phyloP scores from a whole-genome alignment of 768 basidiomycete genomes.

The Boletus insuetus region DNA sequence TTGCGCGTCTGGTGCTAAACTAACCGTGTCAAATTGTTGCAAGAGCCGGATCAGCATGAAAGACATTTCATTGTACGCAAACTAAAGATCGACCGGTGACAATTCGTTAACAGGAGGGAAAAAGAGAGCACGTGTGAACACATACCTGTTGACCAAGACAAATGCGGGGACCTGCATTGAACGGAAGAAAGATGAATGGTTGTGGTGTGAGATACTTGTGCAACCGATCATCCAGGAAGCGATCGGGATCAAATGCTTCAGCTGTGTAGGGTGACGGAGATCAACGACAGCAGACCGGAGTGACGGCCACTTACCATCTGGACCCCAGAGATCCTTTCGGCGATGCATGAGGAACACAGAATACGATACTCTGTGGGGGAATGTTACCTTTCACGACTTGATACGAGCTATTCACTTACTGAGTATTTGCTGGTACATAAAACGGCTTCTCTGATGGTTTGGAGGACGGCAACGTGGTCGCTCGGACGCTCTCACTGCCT shows the following conservation, averaged over 20 bases:
- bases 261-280: conserved; percentile 35
- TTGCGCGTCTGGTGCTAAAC: conserved; percentile 45
- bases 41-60: conserved; percentile 62
- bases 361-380: conserved; percentile 36
- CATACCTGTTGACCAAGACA: conserved; percentile 53
- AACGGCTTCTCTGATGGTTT: conserved; percentile 18
- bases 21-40: conserved; percentile 53
- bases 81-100: conserved; percentile 28
- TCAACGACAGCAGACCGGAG: background rate
- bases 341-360: conserved; percentile 67
- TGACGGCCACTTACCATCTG: conserved; percentile 47
- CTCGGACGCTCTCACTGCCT: conserved; percentile 44
- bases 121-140: background rate
- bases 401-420: conserved; percentile 9
- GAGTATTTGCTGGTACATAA: conserved; percentile 42
- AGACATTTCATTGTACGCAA: conserved; percentile 58
- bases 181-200: conserved; percentile 69
- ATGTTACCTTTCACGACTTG: background rate
- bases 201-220: conserved; percentile 61
- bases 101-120: background rate
- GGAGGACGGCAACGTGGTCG: conserved; percentile 43
- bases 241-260: conserved; percentile 66
- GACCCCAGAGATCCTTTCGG: conserved; percentile 66
- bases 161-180: conserved; percentile 56
- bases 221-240: conserved; percentile 64